Base-by-base conservation (phyloP, 2,329 filamentous ascomycete species). In the Amauroascus niger region DNA sequence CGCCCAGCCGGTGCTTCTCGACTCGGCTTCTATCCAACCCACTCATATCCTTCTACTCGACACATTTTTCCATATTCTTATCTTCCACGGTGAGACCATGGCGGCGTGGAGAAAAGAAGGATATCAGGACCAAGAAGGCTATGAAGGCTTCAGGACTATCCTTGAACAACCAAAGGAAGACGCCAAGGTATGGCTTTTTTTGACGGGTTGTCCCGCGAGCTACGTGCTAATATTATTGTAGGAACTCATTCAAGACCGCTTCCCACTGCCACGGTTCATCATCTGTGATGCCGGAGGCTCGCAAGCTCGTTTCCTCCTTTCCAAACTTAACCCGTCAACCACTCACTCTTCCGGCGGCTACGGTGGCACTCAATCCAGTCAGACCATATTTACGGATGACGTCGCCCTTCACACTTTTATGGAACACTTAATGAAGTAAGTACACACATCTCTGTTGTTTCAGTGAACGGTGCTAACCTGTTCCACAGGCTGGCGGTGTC, bases 391-490 rank as follows among this genome's bases (percentile, higher is more conserved):
- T 74, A 98, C 93, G 0, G 93, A 98, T 65, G 93, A 98, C 70
- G 93, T 98, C 52, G 96, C 89, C 52, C 75, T 98, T 67, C 91
- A 97, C 72, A 97, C 91, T 1, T 98, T 98, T 68, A 98, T 98
- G 93, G 93, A 98, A 65, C 90, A 97, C 73, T 76, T 98, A 68
- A 98, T 98, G 93, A 98, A 98, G 88, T 90, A 77, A 73, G 84
- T 78, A 41, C 9, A 70, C 65, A 71, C 59, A 46, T 16, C 44
- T 54, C 44, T 44, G 54, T 37, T 43, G 18, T 13, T 20, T 2
- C 30, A 22, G 6, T 14, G 32, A 18, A 32, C n/a, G 5, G 40
- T 51, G 24, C 54, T 59, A 50, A 58, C 46, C 18, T 30, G 26
- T 37, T 24, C 51, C 26, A 32, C 57, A 76, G 74, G 61, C 71